Conservation (phyloP, 352 stramenopile species). For the Thalassiosira ordinaria region DNA sequence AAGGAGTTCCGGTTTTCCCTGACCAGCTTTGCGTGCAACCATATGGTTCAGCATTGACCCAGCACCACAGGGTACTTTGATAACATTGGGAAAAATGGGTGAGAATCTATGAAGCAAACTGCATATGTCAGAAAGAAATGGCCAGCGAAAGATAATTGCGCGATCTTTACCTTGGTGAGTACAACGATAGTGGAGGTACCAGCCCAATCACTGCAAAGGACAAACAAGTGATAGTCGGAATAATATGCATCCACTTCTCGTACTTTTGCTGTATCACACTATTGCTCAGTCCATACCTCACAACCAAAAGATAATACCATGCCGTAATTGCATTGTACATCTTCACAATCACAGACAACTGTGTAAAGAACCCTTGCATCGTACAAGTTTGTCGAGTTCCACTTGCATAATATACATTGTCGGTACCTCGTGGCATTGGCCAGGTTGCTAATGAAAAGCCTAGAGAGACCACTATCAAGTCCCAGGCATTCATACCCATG, state of each 20-base stretch:
- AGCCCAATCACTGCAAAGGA: neutral
- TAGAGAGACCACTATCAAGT: neutral
- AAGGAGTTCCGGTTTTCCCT: neutral
- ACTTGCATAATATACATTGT: neutral
- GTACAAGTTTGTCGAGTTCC: slow-evolving; percentile 46
- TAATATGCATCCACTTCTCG: slow-evolving; percentile 21
- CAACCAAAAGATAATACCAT: slow-evolving; percentile 48
- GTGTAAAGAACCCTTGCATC: slow-evolving; percentile 51
- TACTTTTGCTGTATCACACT: neutral
- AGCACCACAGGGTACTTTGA: neutral
- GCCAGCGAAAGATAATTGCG: too few species aligned
- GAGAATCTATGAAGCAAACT: too few species aligned
- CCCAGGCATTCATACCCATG: neutral
- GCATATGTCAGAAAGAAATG: neutral
- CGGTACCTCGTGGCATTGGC: neutral
- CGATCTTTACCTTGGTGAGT: neutral
- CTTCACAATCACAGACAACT: slow-evolving; percentile 32
- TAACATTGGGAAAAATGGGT: neutral
- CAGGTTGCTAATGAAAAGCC: neutral
- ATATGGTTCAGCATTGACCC: neutral
- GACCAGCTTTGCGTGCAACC: neutral
- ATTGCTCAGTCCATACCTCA: slow-evolving; percentile 34
- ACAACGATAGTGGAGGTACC: neutral
- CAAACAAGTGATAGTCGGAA: slow-evolving; percentile 10
- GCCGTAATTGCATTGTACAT: slow-evolving; percentile 46